Evolutionary conservation across 208 protist species (phyloP).

Genomic region (Crithidia acanthocephali): DNA sequence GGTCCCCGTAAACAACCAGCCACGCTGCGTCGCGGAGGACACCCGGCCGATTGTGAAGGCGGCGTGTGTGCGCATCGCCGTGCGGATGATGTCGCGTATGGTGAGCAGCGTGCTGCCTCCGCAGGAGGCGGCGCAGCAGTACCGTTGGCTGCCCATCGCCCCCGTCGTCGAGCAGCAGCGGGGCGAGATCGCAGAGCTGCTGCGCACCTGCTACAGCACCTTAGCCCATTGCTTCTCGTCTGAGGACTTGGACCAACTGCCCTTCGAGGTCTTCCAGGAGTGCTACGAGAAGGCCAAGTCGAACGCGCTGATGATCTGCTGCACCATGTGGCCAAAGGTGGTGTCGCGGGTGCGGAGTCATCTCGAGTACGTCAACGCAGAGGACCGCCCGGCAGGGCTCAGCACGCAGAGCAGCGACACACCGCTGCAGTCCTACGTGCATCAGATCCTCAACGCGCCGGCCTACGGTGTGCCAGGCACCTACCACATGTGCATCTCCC

Average conservation of each 20-base stretch:
- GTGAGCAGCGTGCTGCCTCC: conserved; percentile 53
- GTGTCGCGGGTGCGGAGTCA: conserved; percentile 45
- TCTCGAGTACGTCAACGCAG: conserved; percentile 42
- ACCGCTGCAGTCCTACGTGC: conserved; percentile 22
- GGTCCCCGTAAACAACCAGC: no score
- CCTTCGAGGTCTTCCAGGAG: conserved; percentile 58
- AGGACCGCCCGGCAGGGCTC: conserved; percentile 14
- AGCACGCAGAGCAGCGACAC: conserved; percentile 13
- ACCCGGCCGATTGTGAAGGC: conserved; percentile 34
- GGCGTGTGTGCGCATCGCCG: conserved; percentile 53
- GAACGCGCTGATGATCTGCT: conserved; percentile 53
- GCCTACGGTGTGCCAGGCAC: conserved; percentile 56
- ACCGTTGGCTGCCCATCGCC: conserved; percentile 56
- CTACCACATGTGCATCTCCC: conserved; percentile 49
- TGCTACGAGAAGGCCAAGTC: conserved; percentile 76
- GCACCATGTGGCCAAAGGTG: conserved; percentile 58
- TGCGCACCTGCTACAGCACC: conserved; percentile 39
- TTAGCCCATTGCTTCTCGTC: conserved; percentile 44
- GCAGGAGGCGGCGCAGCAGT: conserved; percentile 58
- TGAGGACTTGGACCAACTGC: conserved; percentile 54
- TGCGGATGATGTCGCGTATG: conserved; percentile 77
- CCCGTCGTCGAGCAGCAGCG: conserved; percentile 31
- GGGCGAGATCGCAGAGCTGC: conserved; percentile 22
- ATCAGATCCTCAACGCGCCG: conserved; percentile 39
- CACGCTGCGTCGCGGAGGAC: conserved; percentile 37